Evolutionary conservation across 805 yeast genomes (phyloP).

Genomic region (Grigorovia yakushimaensis): DNA sequence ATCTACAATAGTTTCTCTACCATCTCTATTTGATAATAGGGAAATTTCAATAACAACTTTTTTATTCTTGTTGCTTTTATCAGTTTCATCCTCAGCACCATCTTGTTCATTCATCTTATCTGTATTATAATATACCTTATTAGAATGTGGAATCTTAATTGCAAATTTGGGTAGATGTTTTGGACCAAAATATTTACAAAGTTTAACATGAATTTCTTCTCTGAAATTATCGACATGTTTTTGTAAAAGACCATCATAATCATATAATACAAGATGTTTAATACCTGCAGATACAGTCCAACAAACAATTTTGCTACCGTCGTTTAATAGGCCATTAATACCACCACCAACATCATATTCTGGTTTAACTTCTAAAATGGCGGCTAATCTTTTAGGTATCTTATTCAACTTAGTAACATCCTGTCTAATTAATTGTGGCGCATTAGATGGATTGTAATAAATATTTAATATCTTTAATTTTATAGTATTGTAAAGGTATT

Average conservation of each 20-base stretch:
- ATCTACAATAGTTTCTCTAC: conserved; percentile 82
- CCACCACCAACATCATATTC: conserved; percentile 89
- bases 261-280: conserved; percentile 62
- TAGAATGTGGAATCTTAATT: conserved; percentile 60
- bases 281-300: conserved; percentile 93
- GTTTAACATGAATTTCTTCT: conserved; percentile 44
- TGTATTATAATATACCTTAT: conserved; percentile 33
- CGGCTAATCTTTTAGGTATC: conserved; percentile 68
- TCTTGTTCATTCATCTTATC: conserved; percentile 18
- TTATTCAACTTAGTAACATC: conserved; percentile 68
- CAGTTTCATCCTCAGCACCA: neutral
- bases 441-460: conserved; percentile 59
- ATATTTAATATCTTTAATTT: conserved; percentile 49
- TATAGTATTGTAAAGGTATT: conserved; percentile 42
- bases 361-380: conserved; percentile 61
- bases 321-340: conserved; percentile 65
- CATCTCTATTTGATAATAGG: conserved; percentile 68
- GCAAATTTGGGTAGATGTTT: conserved; percentile 52
- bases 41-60: conserved; percentile 51
- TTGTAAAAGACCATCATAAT: conserved; percentile 61
- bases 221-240: conserved; percentile 46
- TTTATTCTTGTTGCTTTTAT: conserved; percentile 24
- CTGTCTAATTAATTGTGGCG: conserved; percentile 78
- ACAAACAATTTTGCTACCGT: conserved; percentile 65
- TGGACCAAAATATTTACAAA: conserved; percentile 67